Evolutionary conservation across 2,329 filamentous ascomycete species (phyloP).

Genomic region (Cordyceps cateniannulata): DNA sequence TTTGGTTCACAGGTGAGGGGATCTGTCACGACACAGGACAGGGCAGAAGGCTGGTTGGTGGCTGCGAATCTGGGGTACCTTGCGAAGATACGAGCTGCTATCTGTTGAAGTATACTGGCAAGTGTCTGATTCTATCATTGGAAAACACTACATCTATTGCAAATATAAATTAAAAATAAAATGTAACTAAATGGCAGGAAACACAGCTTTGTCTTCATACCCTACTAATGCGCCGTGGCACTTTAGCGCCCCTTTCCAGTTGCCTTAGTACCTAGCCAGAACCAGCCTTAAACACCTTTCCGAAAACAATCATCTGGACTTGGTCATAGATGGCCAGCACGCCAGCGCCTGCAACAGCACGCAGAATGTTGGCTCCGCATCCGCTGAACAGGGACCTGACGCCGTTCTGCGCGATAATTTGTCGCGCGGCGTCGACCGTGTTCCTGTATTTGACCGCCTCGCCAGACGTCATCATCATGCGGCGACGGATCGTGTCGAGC

Average conservation of each 20-base stretch:
- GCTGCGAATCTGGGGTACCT: neutral
- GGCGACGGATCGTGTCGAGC: constrained; percentile 99
- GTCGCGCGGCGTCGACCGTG: constrained; percentile 87
- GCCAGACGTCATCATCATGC: constrained; percentile 99
- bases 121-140: too few species aligned
- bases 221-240: too few species aligned
- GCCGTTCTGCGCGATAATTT: constrained; percentile 98
- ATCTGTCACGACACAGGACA: neutral
- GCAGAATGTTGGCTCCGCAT: constrained; percentile 99
- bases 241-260: too few species aligned
- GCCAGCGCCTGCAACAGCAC: constrained; percentile 99
- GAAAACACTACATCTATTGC: too few species aligned
- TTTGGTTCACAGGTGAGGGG: constrained; percentile 1
- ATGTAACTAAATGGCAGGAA: too few species aligned
- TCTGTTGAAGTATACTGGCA: too few species aligned
- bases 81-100: neutral
- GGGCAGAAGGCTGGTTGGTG: too few species aligned
- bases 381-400: constrained; percentile 99
- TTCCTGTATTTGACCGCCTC: constrained; percentile 99
- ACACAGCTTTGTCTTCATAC: too few species aligned
- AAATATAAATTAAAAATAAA: too few species aligned
- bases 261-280: too few species aligned
- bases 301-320: constrained; percentile 98
- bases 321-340: constrained; percentile 99
- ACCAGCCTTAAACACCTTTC: constrained; percentile 90